Evolutionary conservation across 768 basidiomycete species (phyloP).

Genomic region (Heimioporus sp.): DNA sequence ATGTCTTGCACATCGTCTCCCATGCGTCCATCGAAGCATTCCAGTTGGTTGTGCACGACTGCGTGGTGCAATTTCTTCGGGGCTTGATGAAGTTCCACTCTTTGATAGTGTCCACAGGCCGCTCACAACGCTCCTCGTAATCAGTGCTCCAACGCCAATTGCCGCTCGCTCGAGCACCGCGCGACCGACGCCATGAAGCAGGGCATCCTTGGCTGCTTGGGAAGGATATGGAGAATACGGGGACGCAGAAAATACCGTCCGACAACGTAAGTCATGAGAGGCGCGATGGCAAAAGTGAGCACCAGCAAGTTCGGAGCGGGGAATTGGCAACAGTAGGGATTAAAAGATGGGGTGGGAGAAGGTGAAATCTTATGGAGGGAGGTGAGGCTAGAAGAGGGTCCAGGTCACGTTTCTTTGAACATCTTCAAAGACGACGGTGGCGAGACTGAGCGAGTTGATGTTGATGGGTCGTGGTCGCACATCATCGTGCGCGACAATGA

Average conservation of each 20-base stretch:
- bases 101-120: slow-evolving; percentile 84
- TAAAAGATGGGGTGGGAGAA: slow-evolving; percentile 50
- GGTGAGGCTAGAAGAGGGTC: slow-evolving; percentile 6
- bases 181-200: slow-evolving; percentile 55
- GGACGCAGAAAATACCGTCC: slow-evolving; percentile 68
- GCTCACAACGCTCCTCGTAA: slow-evolving; percentile 72
- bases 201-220: too few species aligned
- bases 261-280: slow-evolving; percentile 83
- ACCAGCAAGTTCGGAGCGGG: slow-evolving; percentile 50
- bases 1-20: slow-evolving; percentile 47
- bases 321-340: slow-evolving; percentile 67
- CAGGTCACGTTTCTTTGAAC: slow-evolving; percentile 13
- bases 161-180: slow-evolving; percentile 65
- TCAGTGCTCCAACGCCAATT: slow-evolving; percentile 62
- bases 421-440: slow-evolving; percentile 22
- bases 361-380: slow-evolving; percentile 18
- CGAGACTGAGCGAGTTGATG: slow-evolving; percentile 2
- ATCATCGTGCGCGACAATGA: slow-evolving; percentile 30
- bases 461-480: slow-evolving; percentile 29
- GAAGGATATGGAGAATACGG: slow-evolving; percentile 41
- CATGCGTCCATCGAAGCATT: too few species aligned
- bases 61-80: slow-evolving; percentile 62
- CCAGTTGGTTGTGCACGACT: slow-evolving; percentile 69
- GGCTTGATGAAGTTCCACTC: slow-evolving; percentile 74
- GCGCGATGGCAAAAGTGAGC: slow-evolving; percentile 65